Base-by-base conservation (phyloP, 257 asterid species). In the Marsdenia floribunda region DNA sequence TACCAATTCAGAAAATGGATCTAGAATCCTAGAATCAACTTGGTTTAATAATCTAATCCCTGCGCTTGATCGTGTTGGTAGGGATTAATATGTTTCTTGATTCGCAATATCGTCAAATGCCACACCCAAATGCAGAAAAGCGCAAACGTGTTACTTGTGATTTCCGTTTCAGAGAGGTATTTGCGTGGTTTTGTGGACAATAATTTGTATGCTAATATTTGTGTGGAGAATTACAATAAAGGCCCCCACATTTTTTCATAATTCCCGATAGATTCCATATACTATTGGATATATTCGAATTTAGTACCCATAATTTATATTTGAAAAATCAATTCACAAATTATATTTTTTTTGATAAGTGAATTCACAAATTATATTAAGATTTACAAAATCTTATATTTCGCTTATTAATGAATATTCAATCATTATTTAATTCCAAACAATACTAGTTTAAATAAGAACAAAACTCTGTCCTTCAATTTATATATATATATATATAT, bases 1-100 rank as follows among this genome's bases (percentile, higher is more conserved):
- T 80, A 80, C 81, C 84, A 72, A 76, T 72, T 72, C 37, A 59
- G 58, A 47, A 52, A 42, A 22, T 24, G 65, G 22, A 24, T 46
- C 44, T 35, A 61, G 73, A 76, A 68, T 76, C 81, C 78, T 76
- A 52, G 55, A 58, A 76, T 19, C 26, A 50, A 44, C 11, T 33
- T 58, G 66, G 70, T 50, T 15, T 35, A 71, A 54, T 72, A 44
- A 44, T 44, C 49, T 57, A 29, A 29, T 47, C 19, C 24, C 6
- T 49, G 57, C 10, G 75, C 77, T 35, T 60, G 76, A 37, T 59
- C 63, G 44, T 50, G 54, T 8, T 19, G 29, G 54, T 37, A 76
- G 73, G 26, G 49, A 57, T 71, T 53, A 24, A 2, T 11, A 57
- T 38, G 49, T 49, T 1, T 3, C 52, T 70, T 49, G 6, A 47